Base-by-base conservation (phyloP, 2,329 filamentous ascomycete species). In the Fusarium lyarnte region DNA sequence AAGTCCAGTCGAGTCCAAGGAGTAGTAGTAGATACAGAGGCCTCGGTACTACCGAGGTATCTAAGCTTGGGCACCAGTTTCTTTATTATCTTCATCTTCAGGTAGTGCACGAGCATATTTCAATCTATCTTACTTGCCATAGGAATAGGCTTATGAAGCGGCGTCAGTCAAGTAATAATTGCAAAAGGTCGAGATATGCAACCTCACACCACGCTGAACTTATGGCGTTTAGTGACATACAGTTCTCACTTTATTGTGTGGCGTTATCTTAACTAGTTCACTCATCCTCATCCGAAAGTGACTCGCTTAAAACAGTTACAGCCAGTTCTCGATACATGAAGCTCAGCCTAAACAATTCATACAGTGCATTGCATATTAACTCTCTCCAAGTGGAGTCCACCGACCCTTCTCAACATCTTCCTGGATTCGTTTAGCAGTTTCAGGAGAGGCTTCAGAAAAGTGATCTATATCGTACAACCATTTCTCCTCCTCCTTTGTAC, bases 91-190 rank as follows among this genome's bases (percentile, higher is more conserved):
- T 14, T 35, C 46, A 11, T 19, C 4, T 19, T 14, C 17, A 19
- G 8, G n/a, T 8, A 49, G 4, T 25, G 10, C 11, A 14, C 16
- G 6, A 14, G 3, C n/a, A 33, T 14, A 6, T 7, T 23, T 14
- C 16, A 10, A 23, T n/a, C 4, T 3, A 29, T 10, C 29, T 51
- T 11, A 25, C 6, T 11, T 35, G 8, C 8, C 3, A 25, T 16
- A n/a, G 0, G 2, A 23, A 3, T 4, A 33, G 4, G 11, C 8
- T 23, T 4, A 14, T 0, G 4, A 25, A 2, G 33, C 4, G 8
- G 4, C 25, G 3, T 19, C 2, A 2, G 9, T 6, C 17, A 51
- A 35, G 47, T 2, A 35, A 11, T 4, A 6, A 51, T 11, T 7
- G 16, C 3, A 35, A 21, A 7, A 21, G 8, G 14, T 12, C 11